Evolutionary conservation across 2,329 filamentous ascomycete genomes (phyloP).

Genomic region (Hypomyces perniciosus): DNA sequence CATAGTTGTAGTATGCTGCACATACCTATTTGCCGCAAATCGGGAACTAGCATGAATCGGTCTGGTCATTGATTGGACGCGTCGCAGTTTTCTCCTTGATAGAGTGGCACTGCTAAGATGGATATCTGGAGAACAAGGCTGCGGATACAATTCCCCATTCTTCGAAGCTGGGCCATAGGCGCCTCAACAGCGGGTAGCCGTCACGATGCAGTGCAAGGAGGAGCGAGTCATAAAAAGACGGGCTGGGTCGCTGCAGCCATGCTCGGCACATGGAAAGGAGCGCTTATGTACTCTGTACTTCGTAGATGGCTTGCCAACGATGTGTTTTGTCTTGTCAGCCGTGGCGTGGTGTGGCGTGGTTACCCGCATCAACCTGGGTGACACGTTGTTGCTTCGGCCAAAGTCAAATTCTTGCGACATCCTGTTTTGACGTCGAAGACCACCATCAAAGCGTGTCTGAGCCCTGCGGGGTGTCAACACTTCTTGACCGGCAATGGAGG

Average conservation of each 20-base stretch:
- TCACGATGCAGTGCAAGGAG: background rate
- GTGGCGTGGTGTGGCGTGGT: background rate
- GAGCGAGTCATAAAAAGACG: background rate
- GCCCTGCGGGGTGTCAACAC: too few relatives aligned
- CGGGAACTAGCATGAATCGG: too few relatives aligned
- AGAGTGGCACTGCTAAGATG: too few relatives aligned
- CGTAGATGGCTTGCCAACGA: background rate
- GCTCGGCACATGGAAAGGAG: constrained; percentile 7
- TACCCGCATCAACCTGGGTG: constrained; percentile 2
- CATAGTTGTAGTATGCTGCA: too few relatives aligned
- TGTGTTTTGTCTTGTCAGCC: too few relatives aligned
- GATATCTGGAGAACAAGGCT: background rate
- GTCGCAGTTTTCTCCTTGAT: too few relatives aligned
- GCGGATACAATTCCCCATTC: background rate
- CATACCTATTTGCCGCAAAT: too few relatives aligned
- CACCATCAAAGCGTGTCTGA: too few relatives aligned
- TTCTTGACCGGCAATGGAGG: too few relatives aligned
- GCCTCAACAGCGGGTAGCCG: background rate
- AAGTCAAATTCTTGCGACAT: background rate
- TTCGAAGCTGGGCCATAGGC: background rate
- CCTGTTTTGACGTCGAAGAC: background rate
- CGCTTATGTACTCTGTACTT: background rate
- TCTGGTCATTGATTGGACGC: too few relatives aligned
- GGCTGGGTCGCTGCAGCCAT: constrained; percentile 8
- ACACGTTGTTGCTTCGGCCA: constrained; percentile 1